Evolutionary conservation across 441 rosid genomes (phyloP), one percentile per base, ranked within the genome.

Genomic region (Populus hybrid): DNA sequence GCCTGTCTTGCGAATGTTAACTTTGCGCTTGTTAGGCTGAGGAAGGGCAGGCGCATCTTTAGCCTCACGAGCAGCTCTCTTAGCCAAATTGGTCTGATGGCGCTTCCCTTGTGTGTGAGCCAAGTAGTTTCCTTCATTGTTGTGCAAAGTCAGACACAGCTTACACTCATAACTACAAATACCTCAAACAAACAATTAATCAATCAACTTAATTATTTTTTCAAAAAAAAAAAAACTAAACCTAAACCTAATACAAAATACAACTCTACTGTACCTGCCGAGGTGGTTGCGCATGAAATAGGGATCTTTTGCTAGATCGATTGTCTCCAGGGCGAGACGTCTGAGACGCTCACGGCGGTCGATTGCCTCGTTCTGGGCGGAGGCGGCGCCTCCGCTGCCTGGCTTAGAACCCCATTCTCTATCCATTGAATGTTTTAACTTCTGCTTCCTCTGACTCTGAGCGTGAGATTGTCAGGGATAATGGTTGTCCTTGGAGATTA

Each of bases 401-500:
- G 98, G 99, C 86, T 95, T 95, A 77, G 98, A 95, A n/a, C 99
- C 99, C 94, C 96, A 95, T 0, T 93, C 98, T 80, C 98, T 88
- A 75, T 95, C 96, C 97, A 93, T 95, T 65, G 24, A 80, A 80
- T 24, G 19, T 40, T 72, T 9, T 11, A 46, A 46, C 19, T 42
- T 34, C 74, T 73, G 74, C 67, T 70, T 73, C 4, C 35, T 75
- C 79, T 38, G 30, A 19, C 74, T 73, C 53, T 36, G 34, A 18
- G 28, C 4, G 18, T 11, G 36, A 59, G 4, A 5, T 76, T 24
- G 7, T 46, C 50, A 40, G 50, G 50, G 14, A 40, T 10, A 40
- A 10, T 40, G 46, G 46, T 10, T 40, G 46, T 10, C 3, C 46
- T 10, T 40, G 16, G 50, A 40, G 50, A 10, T 11, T 40, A 40